A percentile compares a stretch with the other conserved stretches of the same genome.
Conservation (phyloP, 805 yeast genomes). For the Peterozyma xylosa region DNA sequence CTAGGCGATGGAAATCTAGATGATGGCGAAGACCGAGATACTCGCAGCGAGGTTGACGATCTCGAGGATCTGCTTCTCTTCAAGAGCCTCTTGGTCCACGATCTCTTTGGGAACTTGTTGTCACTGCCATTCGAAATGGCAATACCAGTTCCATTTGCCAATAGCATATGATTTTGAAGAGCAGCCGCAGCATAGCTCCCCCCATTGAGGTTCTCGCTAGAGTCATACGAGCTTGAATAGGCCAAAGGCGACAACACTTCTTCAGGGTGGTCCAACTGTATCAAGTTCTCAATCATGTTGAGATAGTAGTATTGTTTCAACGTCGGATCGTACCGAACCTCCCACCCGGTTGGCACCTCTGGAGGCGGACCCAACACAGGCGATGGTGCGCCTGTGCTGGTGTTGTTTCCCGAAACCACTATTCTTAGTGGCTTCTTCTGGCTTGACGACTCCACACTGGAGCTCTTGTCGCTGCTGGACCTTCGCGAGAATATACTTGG, state of each 20-base stretch:
- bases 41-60: neutral
- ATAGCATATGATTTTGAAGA: slow-evolving; percentile 1
- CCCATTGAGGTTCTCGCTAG: neutral
- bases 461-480: no score
- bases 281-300: slow-evolving; percentile 23
- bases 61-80: neutral
- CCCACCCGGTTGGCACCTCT: slow-evolving; percentile 20
- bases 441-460: no score
- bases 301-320: slow-evolving; percentile 33
- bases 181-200: neutral
- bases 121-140: neutral
- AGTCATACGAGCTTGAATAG: slow-evolving; percentile 3
- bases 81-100: neutral
- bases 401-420: no score
- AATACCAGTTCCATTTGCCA: slow-evolving; percentile 8
- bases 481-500: no score
- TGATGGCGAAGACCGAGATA: no score
- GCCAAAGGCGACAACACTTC: slow-evolving; percentile 24
- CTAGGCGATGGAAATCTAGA: no score
- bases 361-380: slow-evolving; percentile 12
- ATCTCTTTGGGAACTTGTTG: neutral
- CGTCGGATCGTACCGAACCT: slow-evolving; percentile 26
- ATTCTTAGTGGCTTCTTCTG: no score
- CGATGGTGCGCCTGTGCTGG: neutral
- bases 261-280: slow-evolving; percentile 36